Evolutionary conservation across 495 filamentous ascomycete species (phyloP).

Genomic region (Tuber melanosporum): DNA sequence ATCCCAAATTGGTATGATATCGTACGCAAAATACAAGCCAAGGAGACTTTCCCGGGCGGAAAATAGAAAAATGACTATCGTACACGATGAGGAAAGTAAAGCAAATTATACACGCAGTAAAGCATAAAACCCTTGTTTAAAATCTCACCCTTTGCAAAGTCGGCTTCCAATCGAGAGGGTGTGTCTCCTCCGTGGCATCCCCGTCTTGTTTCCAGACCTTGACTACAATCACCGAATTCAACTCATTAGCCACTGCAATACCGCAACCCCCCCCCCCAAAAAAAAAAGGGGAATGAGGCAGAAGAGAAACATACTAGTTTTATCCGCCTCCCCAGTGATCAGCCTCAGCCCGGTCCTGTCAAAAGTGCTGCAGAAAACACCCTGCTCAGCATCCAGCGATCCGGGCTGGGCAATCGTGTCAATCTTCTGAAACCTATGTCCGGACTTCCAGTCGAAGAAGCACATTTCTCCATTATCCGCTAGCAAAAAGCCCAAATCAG

Average conservation of each 20-base stretch:
- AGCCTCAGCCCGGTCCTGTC: conserved; percentile 81
- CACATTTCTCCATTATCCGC: conserved; percentile 90
- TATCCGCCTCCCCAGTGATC: conserved; percentile 92
- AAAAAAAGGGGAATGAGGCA: background rate
- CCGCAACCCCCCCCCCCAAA: background rate
- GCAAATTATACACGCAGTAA: background rate
- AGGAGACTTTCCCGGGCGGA: background rate
- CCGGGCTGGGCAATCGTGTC: conserved; percentile 92
- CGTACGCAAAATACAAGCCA: background rate
- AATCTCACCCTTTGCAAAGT: conserved; percentile 49
- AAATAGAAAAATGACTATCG: background rate
- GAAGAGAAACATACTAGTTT: conserved; percentile 58
- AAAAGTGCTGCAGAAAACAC: conserved; percentile 86
- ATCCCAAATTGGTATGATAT: background rate
- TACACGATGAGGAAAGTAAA: background rate
- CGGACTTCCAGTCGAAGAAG: conserved; percentile 99
- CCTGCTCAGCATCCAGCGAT: conserved; percentile 85
- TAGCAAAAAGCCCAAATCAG: conserved; percentile 12
- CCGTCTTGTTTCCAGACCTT: conserved; percentile 96
- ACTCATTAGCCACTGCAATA: background rate
- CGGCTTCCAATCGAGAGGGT: conserved; percentile 91
- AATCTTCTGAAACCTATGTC: conserved; percentile 76
- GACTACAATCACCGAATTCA: conserved; percentile 46
- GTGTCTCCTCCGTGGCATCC: conserved; percentile 78
- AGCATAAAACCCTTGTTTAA: conserved; percentile 6